phyloP scores from a whole-genome alignment of 2,329 filamentous ascomycete genomes.

The Trichoderma polysporum region DNA sequence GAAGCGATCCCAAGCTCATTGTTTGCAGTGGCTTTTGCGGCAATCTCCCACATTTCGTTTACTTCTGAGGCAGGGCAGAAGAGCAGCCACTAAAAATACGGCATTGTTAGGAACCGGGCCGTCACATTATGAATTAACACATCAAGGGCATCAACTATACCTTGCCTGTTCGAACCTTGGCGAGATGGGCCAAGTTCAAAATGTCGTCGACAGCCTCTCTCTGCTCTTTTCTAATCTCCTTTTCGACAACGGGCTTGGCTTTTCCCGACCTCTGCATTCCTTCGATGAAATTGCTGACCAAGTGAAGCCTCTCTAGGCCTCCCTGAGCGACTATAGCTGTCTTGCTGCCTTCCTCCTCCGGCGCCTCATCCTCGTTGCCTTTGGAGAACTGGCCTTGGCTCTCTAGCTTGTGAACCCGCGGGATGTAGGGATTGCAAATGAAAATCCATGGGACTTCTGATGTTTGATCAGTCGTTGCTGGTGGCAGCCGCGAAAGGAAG shows the following conservation, averaged over 20 bases:
- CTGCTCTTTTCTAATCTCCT: slow-evolving; percentile 51
- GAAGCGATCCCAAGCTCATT: slow-evolving; percentile 70
- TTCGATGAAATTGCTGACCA: slow-evolving; percentile 50
- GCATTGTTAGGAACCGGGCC: background rate
- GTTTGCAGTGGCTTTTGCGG: slow-evolving; percentile 66
- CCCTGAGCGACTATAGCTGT: slow-evolving; percentile 50
- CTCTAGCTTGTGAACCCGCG: slow-evolving; percentile 35
- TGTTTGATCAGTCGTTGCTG: slow-evolving; percentile 55
- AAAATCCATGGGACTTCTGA: slow-evolving; percentile 66
- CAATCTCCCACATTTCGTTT: slow-evolving; percentile 61
- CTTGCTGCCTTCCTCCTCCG: slow-evolving; percentile 46
- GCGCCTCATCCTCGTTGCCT: slow-evolving; percentile 51
- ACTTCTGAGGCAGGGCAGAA: slow-evolving; percentile 58
- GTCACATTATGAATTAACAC: background rate
- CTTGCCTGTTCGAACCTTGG: slow-evolving; percentile 65
- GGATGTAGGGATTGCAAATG: slow-evolving; percentile 63
- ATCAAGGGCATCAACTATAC: slow-evolving; percentile 34
- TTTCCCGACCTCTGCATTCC: slow-evolving; percentile 42
- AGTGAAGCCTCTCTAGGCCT: slow-evolving; percentile 50
- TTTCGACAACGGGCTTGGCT: slow-evolving; percentile 39
- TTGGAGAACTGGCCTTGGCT: slow-evolving; percentile 39
- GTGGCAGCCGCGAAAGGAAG: slow-evolving; percentile 69
- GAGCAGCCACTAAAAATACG: slow-evolving; percentile 68
- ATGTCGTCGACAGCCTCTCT: slow-evolving; percentile 55
- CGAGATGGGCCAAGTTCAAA: slow-evolving; percentile 57